These are phyloP conservation scores for Coniferiporia sulphurascens DNA, from an alignment of 1,284 basidiomycete genomes.

Conservation along the genomic window DNA sequence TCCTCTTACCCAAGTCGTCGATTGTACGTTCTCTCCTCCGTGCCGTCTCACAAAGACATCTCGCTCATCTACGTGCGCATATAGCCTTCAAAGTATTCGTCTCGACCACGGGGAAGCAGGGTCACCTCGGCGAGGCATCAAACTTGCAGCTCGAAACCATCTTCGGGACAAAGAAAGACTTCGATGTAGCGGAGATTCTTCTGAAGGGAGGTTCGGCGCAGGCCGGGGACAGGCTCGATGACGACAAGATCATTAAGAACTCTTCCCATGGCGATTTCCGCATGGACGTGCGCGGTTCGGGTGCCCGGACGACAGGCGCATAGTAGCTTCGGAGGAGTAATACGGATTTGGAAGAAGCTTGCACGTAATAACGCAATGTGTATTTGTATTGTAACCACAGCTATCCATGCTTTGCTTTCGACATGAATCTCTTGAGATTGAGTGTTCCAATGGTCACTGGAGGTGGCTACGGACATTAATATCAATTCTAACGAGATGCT, in stretches of 20 bases:
- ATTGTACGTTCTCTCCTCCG: constrained; percentile 48
- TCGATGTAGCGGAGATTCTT: constrained; percentile 54
- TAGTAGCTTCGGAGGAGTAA: not conserved
- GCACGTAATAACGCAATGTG: not conserved
- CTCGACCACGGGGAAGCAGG: constrained; percentile 68
- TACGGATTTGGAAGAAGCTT: not conserved
- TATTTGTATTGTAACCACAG: not conserved
- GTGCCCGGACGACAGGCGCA: constrained; percentile 28
- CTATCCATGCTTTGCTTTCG: not conserved
- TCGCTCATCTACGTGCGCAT: constrained; percentile 3
- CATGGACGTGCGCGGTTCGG: constrained; percentile 21
- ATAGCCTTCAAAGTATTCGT: constrained; percentile 44
- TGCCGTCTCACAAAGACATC: not conserved
- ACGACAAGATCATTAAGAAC: constrained; percentile 19
- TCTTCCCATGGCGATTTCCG: constrained; percentile 2
- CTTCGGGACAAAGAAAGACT: constrained; percentile 62
- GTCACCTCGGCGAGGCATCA: constrained; percentile 62
- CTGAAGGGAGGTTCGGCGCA: constrained; percentile 60
- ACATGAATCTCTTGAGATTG: no score
- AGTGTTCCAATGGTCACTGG: no score
- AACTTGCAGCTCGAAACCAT: constrained; percentile 71
- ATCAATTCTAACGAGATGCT: no score
- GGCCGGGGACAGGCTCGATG: constrained; percentile 38
- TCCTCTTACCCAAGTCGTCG: constrained; percentile 64
- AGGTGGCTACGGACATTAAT: no score